A percentile compares a stretch with the other conserved stretches of the same genome.
Conservation (phyloP, 345 rosid genomes). For the Streptanthus diversifolius region DNA sequence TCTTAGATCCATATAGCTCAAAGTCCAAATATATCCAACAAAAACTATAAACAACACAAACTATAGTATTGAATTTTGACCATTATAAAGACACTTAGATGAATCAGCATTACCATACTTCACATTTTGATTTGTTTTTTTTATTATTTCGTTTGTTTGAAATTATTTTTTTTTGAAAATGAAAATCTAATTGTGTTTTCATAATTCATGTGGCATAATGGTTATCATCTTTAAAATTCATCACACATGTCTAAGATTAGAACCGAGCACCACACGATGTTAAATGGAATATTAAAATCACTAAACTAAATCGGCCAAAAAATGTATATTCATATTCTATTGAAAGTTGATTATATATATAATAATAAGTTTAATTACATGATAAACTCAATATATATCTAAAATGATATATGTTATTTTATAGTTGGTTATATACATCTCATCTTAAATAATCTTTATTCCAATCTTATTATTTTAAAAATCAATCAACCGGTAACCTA, state of each 20-base stretch:
- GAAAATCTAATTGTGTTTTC: background rate
- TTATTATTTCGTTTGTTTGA: background rate
- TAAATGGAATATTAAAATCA: too few species aligned
- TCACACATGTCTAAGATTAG: too few species aligned
- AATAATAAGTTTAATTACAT: background rate
- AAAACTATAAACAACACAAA: too few species aligned
- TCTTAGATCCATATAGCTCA: too few species aligned
- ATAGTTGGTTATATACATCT: background rate
- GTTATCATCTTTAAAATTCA: too few species aligned
- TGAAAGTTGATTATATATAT: background rate
- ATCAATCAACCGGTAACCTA: slow-evolving; percentile 1
- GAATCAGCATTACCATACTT: too few species aligned
- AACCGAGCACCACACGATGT: too few species aligned
- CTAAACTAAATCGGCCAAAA: too few species aligned
- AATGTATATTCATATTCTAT: background rate
- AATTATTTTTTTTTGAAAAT: background rate
- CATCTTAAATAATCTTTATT: background rate
- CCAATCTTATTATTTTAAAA: background rate
- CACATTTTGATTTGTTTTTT: background rate
- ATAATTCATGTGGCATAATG: too few species aligned
- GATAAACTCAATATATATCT: background rate
- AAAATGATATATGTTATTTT: background rate
- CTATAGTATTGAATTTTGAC: too few species aligned
- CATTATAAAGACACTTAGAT: background rate
- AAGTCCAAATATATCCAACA: too few species aligned